phyloP scores from a whole-genome alignment of 768 basidiomycete genomes.

The Auriculariales sp. region DNA sequence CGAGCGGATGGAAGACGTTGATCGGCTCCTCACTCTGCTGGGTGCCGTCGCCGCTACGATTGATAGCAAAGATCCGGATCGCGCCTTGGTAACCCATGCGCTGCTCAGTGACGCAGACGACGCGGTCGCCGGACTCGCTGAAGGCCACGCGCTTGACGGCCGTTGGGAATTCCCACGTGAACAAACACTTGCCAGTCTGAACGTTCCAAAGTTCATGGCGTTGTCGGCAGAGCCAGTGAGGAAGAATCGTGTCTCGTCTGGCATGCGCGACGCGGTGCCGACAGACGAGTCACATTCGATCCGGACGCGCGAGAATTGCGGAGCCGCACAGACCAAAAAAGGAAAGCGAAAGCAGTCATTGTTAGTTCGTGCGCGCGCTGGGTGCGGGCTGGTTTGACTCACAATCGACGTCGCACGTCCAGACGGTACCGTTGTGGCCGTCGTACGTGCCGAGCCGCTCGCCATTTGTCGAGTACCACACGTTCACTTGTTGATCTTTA shows the following conservation, averaged over 20 bases:
- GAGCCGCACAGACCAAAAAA: too few relatives aligned
- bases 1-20: slow-evolving; percentile 73
- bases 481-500: slow-evolving; percentile 91
- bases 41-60: slow-evolving; percentile 66
- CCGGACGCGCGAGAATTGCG: too few relatives aligned
- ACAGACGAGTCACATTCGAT: too few relatives aligned
- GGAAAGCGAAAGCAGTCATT: too few relatives aligned
- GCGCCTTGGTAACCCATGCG: slow-evolving; percentile 88
- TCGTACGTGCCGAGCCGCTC: slow-evolving; percentile 94
- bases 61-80: slow-evolving; percentile 80
- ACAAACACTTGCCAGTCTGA: slow-evolving; percentile 78
- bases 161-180: slow-evolving; percentile 95
- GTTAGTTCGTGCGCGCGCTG: too few relatives aligned
- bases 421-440: slow-evolving; percentile 90
- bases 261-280: too few relatives aligned
- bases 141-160: slow-evolving; percentile 94
- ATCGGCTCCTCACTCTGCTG: slow-evolving; percentile 63
- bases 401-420: slow-evolving; percentile 97
- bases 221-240: slow-evolving; percentile 93
- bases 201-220: slow-evolving; percentile 80
- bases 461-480: slow-evolving; percentile 95
- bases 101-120: slow-evolving; percentile 94
- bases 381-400: too few relatives aligned
- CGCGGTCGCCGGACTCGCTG: slow-evolving; percentile 66
- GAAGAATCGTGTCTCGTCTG: slow-evolving; percentile 76